Evolutionary conservation across 2,329 filamentous ascomycete species (phyloP), one percentile per base, ranked within the genome.

Genomic region (Colletotrichum phormii): DNA sequence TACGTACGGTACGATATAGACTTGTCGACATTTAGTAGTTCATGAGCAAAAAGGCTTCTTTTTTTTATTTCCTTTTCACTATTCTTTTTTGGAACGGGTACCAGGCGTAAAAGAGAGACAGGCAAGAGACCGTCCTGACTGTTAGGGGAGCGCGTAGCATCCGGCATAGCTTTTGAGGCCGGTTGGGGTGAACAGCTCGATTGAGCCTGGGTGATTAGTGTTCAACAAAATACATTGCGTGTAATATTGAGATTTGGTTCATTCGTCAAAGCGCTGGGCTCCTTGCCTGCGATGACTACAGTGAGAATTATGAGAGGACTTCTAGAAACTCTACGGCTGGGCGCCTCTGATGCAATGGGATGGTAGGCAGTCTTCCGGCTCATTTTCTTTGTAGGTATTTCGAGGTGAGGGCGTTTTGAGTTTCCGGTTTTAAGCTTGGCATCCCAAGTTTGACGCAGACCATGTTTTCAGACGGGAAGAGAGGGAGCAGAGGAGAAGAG

Each of bases 1-100:
- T 37, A 54, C 31, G 55, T 33, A 49, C 31, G 55, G 55, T 64
- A 73, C 71, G 71, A 70, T 61, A 73, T 65, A 73, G 66, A 73
- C 53, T 33, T 51, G 54, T 26, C 37, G 15, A 13, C 37, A 51
- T 22, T 54, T 18, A 22, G 46, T 66, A 64, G n/a, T 51, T 29
- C 13, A 35, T 6, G 29, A n/a, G 55, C 42, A n/a, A 18, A 49
- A 49, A 49, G 18, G 42, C 18, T n/a, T 49, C 7, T 18, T n/a
- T 49, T 49, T 49, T n/a, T 4, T n/a, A n/a, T n/a, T 6, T 49
- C 18, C 7, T n/a, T n/a, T 49, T 49, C 15, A 33, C 22, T 9
- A 26, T 53, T 54, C 4, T 55, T 64, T 1, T 64, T 37, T 54
- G n/a, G 24, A 13, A 12, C 42, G 46, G 46, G 46, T 29, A 55